These are phyloP conservation scores for Parastagonospora avenae DNA, from an alignment of 2,329 filamentous ascomycete species.

Conservation along the genomic window DNA sequence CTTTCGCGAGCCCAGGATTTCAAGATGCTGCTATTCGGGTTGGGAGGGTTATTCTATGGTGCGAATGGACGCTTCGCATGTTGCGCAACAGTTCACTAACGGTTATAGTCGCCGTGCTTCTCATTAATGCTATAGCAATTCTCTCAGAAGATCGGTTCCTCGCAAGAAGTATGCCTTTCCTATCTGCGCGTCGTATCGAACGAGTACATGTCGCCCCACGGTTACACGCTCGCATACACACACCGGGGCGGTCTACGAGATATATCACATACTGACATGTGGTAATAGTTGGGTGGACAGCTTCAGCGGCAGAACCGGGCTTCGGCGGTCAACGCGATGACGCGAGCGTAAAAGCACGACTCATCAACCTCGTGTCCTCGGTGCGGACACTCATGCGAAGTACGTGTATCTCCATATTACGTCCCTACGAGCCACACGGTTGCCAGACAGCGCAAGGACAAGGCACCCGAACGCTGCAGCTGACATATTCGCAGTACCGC, in stretches of 20 bases:
- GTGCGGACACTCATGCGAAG: conserved; percentile 92
- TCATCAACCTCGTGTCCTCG: conserved; percentile 87
- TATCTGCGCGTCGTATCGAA: not conserved
- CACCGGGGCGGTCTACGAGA: not conserved
- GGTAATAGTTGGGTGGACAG: conserved; percentile 76
- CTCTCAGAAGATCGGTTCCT: conserved; percentile 96
- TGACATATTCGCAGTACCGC: conserved; percentile 39
- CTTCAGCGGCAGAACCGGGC: conserved; percentile 68
- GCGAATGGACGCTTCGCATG: conserved; percentile 17
- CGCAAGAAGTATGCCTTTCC: conserved; percentile 67
- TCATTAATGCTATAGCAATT: conserved; percentile 91
- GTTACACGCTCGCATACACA: not conserved
- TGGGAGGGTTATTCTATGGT: conserved; percentile 77
- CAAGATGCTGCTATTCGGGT: conserved; percentile 71
- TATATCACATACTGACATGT: conserved; percentile 7
- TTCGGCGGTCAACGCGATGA: conserved; percentile 76
- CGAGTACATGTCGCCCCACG: not conserved
- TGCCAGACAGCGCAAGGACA: not conserved
- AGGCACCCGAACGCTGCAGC: not conserved
- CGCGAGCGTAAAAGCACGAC: conserved; percentile 81
- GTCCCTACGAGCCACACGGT: not conserved
- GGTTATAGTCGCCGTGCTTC: conserved; percentile 73
- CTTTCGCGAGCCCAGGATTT: not conserved
- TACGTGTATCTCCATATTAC: conserved; percentile 55
- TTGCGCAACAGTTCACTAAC: conserved; percentile 18